Base-by-base conservation (phyloP, 1,139 yeast genomes). In the Petasospora fabianii region DNA sequence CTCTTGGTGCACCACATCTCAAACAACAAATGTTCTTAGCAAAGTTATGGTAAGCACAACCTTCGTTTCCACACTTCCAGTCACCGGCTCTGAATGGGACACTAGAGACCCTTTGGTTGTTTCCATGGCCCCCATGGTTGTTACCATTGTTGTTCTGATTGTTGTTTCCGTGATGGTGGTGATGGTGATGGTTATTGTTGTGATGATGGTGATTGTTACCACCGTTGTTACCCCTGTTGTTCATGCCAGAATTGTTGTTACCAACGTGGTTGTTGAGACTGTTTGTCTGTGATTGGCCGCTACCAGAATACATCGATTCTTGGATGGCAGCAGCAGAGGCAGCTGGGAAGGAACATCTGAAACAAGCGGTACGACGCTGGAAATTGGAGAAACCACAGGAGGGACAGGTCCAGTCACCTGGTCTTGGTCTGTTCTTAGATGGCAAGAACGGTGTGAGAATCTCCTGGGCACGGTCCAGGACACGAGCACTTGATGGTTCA, bases 391-490 rank as follows among this genome's bases (percentile, higher is more conserved):
- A 90, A 1, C 97, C 96, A 68, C 97, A 90, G 6, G 92, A 81
- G 14, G 96, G 96, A 63, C 97, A 90, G 7, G 86, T 85, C 97
- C 97, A 90, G 58, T 90, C 97, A 18, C 97, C 97, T 0, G 97
- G 97, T 56, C 97, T 73, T 18, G 96, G 96, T 52, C 95, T 74
- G 60, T 88, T 88, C 55, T 88, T 88, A 35, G 86, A 80, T 19
- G 88, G 81, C 12, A 96, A 96, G 61, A 90, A 88, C 9, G 95
- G 86, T 0, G 86, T 73, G 42, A 90, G 67, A 36, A 88, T 74
- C 30, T 84, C 95, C 49, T 78, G 81, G 1, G 96, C 96, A 44
- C 78, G 74, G 50, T 86, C 96, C 40, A 90, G 66, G 1, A 90
- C 85, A 30, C 73, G 65, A 3, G 81, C 73, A 29, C 94, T 81